Evolutionary conservation across 352 stramenopile species (phyloP), one percentile per base, ranked within the genome.

Genomic region (Globisporangium orthogonon): DNA sequence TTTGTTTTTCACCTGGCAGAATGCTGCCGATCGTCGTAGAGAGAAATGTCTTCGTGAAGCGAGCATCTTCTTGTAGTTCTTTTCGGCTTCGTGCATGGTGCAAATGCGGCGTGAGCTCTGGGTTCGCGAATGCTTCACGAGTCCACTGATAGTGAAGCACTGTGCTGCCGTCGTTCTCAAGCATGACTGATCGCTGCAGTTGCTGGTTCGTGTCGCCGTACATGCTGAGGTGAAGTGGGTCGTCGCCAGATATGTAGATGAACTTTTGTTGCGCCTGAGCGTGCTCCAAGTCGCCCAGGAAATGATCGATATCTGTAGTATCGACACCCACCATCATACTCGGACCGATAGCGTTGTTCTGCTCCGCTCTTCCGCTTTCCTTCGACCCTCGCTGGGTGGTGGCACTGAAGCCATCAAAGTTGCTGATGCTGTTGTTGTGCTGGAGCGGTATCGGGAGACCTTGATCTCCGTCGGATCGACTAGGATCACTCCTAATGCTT

Each of bases 141-240:
- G 64, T 79, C 80, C 80, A 91, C 54, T 75, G 58, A 29, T 78
- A 89, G 44, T 89, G 76, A 11, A 87, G 58, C 40, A 74, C 68
- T 1, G 69, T 82, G 18, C 56, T 81, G 13, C 80, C 80, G 35
- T 76, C 59, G 54, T 89, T 89, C 17, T 70, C 69, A 9, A 88
- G 41, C 2, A 44, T 46, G 2, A 88, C n/a, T 0, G 45, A 59
- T 0, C 56, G 57, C 54, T 88, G 72, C n/a, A 87, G 67, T 46
- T 74, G 63, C 23, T 76, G 60, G 1, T 40, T 54, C 7, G 86
- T 59, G 28, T 68, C 56, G 10, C 65, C 66, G 47, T 75, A 83
- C 45, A 87, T 82, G 51, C 64, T 81, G 18, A 87, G 54, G 29
- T 67, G 67, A 15, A 77, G 29, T 13, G 62, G 47, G n/a, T 15